Base-by-base conservation (phyloP, 768 basidiomycete genomes). In the Suillus tomentosus region DNA sequence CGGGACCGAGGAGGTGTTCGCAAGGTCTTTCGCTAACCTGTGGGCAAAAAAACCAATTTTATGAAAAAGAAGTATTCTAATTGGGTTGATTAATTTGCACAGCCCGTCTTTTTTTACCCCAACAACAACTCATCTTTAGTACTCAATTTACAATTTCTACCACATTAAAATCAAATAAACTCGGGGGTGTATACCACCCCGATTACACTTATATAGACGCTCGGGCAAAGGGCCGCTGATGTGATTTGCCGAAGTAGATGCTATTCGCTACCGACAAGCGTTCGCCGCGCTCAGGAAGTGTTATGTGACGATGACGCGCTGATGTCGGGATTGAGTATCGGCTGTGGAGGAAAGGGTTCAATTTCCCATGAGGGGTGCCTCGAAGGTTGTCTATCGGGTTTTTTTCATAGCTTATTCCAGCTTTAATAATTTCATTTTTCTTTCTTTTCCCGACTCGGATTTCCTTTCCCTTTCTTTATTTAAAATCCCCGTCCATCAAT, bases 251-350 rank as follows among this genome's bases (percentile, higher is more conserved):
- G 53, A 31, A 19, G 40, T 62, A 56, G 64, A 60, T 50, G 54
- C 64, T 75, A 67, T 76, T 78, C 77, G 78, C 77, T 77, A 72
- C 76, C 76, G 76, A 76, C 57, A 71, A 69, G 67, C 69, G 62
- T 69, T 75, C 75, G 70, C 71, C 66, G 45, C 45, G n/a, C n/a
- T 5, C 31, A 5, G n/a, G 4, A 47, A 5, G 8, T 43, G 24
- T 31, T 31, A 31, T 31, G 31, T 31, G 36, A 37, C 36, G 36
- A 42, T 50, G 59, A 62, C 50, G 40, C 57, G 39, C 27, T 37
- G 62, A 65, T 63, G 51, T 51, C 53, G 53, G 55, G 61, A 65
- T 65, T 47, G 24, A 47, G 48, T 22, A 63, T 74, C 75, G 74
- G 76, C 54, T 56, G 54, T 56, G 54, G 36, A 53, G 31, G 51